Evolutionary conservation across 495 filamentous ascomycete species (phyloP).

Genomic region (Penicillium cosmopolitanum): DNA sequence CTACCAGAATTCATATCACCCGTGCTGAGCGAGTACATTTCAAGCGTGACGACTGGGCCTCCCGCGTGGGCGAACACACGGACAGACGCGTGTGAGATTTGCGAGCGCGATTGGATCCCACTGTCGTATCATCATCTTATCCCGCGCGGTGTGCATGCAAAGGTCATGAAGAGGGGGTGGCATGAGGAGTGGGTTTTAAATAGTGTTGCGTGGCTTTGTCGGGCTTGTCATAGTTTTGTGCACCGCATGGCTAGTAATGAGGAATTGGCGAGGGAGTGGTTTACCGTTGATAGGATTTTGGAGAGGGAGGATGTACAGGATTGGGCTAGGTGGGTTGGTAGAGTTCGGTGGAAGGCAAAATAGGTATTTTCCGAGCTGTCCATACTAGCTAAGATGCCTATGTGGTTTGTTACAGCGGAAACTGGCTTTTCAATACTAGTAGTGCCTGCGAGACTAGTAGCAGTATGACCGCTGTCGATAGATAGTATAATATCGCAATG

Average conservation of each 20-base stretch:
- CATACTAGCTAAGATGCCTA: too few species aligned
- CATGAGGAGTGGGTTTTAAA: slow-evolving; percentile 73
- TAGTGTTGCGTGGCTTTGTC: slow-evolving; percentile 87
- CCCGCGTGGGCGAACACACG: slow-evolving; percentile 62
- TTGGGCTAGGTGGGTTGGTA: slow-evolving; percentile 70
- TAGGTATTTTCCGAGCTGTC: slow-evolving; percentile 21
- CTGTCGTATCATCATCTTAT: slow-evolving; percentile 87
- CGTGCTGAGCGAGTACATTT: slow-evolving; percentile 63
- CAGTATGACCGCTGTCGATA: too few species aligned
- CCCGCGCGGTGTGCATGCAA: slow-evolving; percentile 74
- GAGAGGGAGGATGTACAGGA: slow-evolving; percentile 71
- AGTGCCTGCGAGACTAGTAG: too few species aligned
- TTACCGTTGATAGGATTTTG: slow-evolving; percentile 69
- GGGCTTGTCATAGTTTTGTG: slow-evolving; percentile 85
- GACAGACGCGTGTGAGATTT: slow-evolving; percentile 73
- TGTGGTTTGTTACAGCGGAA: too few species aligned
- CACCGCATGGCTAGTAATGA: slow-evolving; percentile 78
- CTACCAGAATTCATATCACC: slow-evolving; percentile 62
- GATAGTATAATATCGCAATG: too few species aligned
- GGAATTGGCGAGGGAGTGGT: slow-evolving; percentile 75
- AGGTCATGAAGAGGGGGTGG: slow-evolving; percentile 80
- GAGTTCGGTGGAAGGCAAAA: slow-evolving; percentile 65
- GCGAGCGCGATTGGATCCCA: slow-evolving; percentile 75
- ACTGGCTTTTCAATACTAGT: too few species aligned
- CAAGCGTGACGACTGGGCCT: slow-evolving; percentile 56